Evolutionary conservation across 2,329 filamentous ascomycete genomes (phyloP), one percentile per base, ranked within the genome.

Genomic region (Botrytis aclada): DNA sequence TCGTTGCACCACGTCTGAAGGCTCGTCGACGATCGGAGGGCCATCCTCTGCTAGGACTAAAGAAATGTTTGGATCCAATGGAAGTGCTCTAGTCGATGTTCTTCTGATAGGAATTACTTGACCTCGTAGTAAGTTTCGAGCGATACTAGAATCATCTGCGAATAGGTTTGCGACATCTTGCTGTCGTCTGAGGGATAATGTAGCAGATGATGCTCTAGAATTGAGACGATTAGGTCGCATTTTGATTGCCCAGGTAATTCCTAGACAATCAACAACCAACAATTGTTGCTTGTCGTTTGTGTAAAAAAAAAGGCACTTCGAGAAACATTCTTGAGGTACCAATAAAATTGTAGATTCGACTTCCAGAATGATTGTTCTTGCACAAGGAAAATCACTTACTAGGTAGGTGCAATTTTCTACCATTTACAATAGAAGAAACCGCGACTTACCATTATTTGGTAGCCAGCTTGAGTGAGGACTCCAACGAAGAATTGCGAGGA

Each of bases 171-270:
- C 32, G 20, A 47, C 56, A 66, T 62, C 54, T 39, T 74, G 74
- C 65, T 69, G 74, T 39, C 73, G 65, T 45, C 71, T 69, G 71
- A 74, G 73, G 71, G 77, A 77, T 75, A 79, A 75, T 62, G 74
- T 74, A 75, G 74, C 73, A 73, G 77, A 79, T 63, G 77, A 78
- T 74, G 77, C 74, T n/a, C 76, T 75, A 70, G 75, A 74, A 64
- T 74, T 75, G 75, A 80, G 74, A 75, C 58, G 75, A 72, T 70
- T 74, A 54, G 80, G 72, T 76, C 80, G 79, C 81, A 83, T 82
- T 74, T 70, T 74, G 72, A 60, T 66, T 72, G 37, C 18, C 61
- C 45, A 71, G 72, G 58, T 72, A 41, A 25, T 47, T 22, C 8
- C 62, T 34, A 67, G 70, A 56, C 39, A 72, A 72, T 47, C 41